Conservation (phyloP, 2,329 filamentous ascomycete genomes). For the Fusarium musae region DNA sequence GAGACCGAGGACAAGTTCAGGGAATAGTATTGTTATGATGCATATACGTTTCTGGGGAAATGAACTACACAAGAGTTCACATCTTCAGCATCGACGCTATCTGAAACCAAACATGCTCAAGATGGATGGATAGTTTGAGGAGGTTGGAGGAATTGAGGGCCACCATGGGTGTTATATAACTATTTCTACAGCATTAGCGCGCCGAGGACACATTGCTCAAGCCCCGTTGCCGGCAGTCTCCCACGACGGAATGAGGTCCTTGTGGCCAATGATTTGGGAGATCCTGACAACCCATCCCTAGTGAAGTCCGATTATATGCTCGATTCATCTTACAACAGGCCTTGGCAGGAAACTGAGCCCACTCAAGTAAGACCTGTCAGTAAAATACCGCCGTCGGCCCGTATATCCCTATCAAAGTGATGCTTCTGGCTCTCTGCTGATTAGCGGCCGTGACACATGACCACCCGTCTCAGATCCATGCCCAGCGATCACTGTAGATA, state of each 20-base stretch:
- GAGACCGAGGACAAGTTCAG: not conserved
- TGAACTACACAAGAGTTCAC: not conserved
- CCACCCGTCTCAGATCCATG: not conserved
- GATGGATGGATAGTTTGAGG: not conserved
- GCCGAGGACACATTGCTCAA: not conserved
- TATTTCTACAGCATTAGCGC: not conserved
- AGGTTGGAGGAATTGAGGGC: not conserved
- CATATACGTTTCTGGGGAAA: fast-evolving
- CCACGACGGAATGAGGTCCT: not conserved
- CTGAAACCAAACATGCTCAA: not conserved
- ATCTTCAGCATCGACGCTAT: fast-evolving
- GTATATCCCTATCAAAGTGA: not conserved
- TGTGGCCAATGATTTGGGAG: not conserved
- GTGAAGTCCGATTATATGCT: not conserved
- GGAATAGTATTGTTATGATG: fast-evolving
- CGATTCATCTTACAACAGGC: not conserved
- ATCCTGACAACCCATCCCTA: not conserved
- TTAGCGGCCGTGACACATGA: not conserved
- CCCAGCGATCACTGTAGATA: not conserved
- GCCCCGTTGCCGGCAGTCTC: not conserved
- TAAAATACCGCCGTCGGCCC: fast-evolving
- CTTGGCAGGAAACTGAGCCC: not conserved
- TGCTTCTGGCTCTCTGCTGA: not conserved
- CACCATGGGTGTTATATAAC: not conserved
- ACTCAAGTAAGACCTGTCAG: not conserved